A percentile compares a stretch with the other conserved stretches of the same genome.
These are phyloP conservation scores for Colletotrichum costaricense DNA, from an alignment of 2,329 filamentous ascomycete genomes.

Conservation along the genomic window DNA sequence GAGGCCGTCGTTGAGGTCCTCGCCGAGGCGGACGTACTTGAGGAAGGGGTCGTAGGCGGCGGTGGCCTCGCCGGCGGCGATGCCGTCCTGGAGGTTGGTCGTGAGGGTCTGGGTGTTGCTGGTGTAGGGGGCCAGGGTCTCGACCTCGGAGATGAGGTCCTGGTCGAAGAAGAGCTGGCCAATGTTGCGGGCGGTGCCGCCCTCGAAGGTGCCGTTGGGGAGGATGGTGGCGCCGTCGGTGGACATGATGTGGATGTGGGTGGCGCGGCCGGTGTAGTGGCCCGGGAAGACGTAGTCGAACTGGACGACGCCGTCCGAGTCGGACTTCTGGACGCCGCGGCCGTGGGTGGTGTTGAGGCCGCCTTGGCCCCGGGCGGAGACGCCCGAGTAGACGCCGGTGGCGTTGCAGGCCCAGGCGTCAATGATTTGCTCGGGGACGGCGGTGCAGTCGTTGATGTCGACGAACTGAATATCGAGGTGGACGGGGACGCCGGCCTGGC, in stretches of 20 bases:
- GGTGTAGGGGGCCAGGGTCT: constrained; percentile 58
- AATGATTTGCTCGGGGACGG: constrained; percentile 36
- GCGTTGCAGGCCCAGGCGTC: constrained; percentile 43
- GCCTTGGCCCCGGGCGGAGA: constrained; percentile 39
- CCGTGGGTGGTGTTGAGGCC: constrained; percentile 32
- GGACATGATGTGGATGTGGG: constrained; percentile 59
- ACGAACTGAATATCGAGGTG: constrained; percentile 44
- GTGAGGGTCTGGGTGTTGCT: constrained; percentile 59
- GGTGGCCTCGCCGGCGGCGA: constrained; percentile 54
- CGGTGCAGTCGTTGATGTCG: constrained; percentile 37
- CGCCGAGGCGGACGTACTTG: constrained; percentile 68
- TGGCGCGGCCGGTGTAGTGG: constrained; percentile 57
- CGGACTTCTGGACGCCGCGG: constrained; percentile 37
- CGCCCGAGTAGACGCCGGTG: constrained; percentile 55
- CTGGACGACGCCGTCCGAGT: constrained; percentile 42
- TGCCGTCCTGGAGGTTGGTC: constrained; percentile 61
- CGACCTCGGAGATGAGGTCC: constrained; percentile 49
- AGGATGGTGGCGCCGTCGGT: constrained; percentile 48
- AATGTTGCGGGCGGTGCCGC: constrained; percentile 46
- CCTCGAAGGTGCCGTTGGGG: constrained; percentile 47
- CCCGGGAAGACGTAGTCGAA: constrained; percentile 58
- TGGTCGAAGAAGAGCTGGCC: constrained; percentile 35
- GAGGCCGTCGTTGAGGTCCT: constrained; percentile 61
- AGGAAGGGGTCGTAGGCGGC: constrained; percentile 63
- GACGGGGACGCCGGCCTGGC: constrained; percentile 53